Conservation (phyloP, 2,329 filamentous ascomycete genomes). For the Xylariaceae sp. region DNA sequence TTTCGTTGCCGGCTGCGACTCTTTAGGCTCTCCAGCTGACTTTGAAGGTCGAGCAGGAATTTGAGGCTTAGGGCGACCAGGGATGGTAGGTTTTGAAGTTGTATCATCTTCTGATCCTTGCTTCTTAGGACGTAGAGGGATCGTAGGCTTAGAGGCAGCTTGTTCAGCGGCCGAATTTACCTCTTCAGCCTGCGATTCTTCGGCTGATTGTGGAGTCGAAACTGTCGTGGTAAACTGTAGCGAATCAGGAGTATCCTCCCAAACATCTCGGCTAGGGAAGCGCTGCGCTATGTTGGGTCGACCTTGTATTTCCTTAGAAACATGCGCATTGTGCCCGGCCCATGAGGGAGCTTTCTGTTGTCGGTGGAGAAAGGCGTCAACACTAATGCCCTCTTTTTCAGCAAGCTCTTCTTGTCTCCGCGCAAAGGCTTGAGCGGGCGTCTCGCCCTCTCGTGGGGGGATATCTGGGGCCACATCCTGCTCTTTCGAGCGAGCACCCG, state of each 20-base stretch:
- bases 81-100: constrained; percentile 48
- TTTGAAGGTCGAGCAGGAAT: constrained; percentile 57
- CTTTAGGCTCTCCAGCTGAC: constrained; percentile 42
- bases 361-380: constrained; percentile 56
- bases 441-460: constrained; percentile 49
- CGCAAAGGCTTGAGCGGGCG: constrained; percentile 66
- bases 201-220: constrained; percentile 51
- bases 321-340: constrained; percentile 51
- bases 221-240: constrained; percentile 78
- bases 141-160: constrained; percentile 57
- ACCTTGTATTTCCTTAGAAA: constrained; percentile 49
- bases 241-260: constrained; percentile 91
- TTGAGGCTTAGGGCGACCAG: constrained; percentile 60
- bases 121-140: constrained; percentile 57
- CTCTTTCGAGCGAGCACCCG: constrained; percentile 46
- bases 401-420: constrained; percentile 67
- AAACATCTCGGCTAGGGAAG: constrained; percentile 90
- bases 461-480: constrained; percentile 41
- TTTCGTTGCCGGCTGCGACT: constrained; percentile 57
- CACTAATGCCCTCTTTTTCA: constrained; percentile 53
- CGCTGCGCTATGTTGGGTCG: constrained; percentile 65
- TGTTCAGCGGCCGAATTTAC: constrained; percentile 43
- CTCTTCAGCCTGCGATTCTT: constrained; percentile 44
- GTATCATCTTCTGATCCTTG: constrained; percentile 37
- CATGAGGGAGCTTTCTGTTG: constrained; percentile 53